Evolutionary conservation across 1,284 basidiomycete species (phyloP).

Genomic region (Albatrellus sp.): DNA sequence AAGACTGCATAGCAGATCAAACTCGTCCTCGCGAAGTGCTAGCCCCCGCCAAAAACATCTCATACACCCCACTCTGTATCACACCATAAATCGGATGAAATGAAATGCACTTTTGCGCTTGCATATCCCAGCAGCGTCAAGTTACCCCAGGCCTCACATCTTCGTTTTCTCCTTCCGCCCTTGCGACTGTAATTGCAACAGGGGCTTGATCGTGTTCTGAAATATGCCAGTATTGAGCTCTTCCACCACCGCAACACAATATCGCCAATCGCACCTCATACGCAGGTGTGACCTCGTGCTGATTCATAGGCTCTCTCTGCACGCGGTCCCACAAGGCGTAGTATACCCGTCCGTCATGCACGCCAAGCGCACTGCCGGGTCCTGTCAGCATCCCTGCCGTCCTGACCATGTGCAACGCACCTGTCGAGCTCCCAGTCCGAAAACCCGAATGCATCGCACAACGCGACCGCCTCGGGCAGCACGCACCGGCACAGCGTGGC

Average conservation of each 20-base stretch:
- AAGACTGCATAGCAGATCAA: no score
- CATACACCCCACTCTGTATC: no score
- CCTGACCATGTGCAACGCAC: slow-evolving; percentile 19
- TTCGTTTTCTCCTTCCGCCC: slow-evolving; percentile 18
- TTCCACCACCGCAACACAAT: no score
- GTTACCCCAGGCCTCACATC: slow-evolving; percentile 9
- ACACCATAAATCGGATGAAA: no score
- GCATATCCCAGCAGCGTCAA: no score
- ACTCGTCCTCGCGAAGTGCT: no score
- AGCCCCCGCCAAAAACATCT: no score
- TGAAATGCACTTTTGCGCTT: no score
- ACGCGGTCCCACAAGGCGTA: slow-evolving; percentile 55
- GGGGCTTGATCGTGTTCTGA: slow-evolving; percentile 30
- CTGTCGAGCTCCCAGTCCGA: slow-evolving; percentile 70
- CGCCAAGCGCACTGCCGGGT: slow-evolving; percentile 41
- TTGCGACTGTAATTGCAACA: slow-evolving; percentile 31
- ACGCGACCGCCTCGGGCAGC: slow-evolving; percentile 54
- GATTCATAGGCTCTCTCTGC: slow-evolving; percentile 55
- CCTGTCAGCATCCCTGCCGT: neutral
- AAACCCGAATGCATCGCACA: slow-evolving; percentile 69
- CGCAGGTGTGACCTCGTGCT: slow-evolving; percentile 33
- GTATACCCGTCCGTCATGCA: slow-evolving; percentile 58
- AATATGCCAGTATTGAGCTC: neutral
- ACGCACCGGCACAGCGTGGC: slow-evolving; percentile 36
- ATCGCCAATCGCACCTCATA: slow-evolving; percentile 33